Evolutionary conservation across 257 asterid species (phyloP).

Genomic region (Cordia subcordata): DNA sequence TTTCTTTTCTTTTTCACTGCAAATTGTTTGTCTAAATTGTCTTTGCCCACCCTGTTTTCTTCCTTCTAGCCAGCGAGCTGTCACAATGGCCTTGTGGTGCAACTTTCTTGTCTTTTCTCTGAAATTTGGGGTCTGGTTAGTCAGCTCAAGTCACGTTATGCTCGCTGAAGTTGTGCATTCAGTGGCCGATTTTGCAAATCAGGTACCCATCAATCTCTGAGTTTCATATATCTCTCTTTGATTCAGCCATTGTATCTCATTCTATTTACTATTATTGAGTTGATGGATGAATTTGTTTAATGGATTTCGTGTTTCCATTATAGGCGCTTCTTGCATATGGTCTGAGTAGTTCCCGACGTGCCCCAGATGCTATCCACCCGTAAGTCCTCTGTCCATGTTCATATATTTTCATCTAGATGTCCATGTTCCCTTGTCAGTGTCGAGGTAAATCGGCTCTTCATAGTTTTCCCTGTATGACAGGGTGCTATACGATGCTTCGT

Average conservation of each 20-base stretch:
- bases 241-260: background rate
- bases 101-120: constrained; percentile 92
- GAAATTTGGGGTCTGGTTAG: constrained; percentile 93
- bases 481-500: too few species aligned
- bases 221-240: constrained; percentile 5
- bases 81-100: constrained; percentile 94
- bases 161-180: constrained; percentile 93
- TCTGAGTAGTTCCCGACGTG: constrained; percentile 91
- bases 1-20: constrained; percentile 9
- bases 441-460: too few species aligned
- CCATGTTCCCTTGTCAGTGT: background rate
- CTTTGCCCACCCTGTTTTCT: constrained; percentile 18
- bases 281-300: constrained; percentile 10
- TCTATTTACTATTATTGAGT: constrained; percentile 10
- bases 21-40: constrained; percentile 10
- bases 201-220: constrained; percentile 38
- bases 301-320: constrained; percentile 17
- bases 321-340: constrained; percentile 98
- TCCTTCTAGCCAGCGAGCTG: constrained; percentile 81
- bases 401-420: background rate
- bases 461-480: too few species aligned
- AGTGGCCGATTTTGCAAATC: constrained; percentile 91
- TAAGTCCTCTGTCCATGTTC: constrained; percentile 36
- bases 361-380: constrained; percentile 98
- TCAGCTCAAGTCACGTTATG: constrained; percentile 92